Evolutionary conservation across 805 yeast genomes (phyloP), one percentile per base, ranked within the genome.

Genomic region (Nakazawaea laoshanensis): DNA sequence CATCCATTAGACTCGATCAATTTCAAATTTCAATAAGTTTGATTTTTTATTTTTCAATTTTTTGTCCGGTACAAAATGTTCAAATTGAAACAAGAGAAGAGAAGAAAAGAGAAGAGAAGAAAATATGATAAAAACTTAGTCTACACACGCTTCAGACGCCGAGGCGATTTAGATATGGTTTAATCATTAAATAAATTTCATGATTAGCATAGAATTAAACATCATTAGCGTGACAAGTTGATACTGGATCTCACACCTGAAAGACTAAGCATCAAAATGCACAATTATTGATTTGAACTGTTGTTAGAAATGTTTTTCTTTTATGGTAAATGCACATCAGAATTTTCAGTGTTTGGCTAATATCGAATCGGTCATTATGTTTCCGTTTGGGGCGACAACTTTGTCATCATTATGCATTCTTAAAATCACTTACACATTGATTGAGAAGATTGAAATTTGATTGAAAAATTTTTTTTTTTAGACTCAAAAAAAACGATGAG

Each of bases 321-420:
- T 37, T 14, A 14, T 19, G 19, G 13, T 43, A 39, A 27, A 20
- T 6, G 34, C 27, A 19, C 27, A 29, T 74, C 79, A 74, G 80
- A 73, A 70, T 70, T 72, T 72, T 70, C 79, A 72, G 61, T 61
- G 74, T 69, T 72, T 73, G 77, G 77, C 75, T 46, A 43, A 48
- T 47, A 70, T 74, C 81, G 81, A 74, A 62, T 75, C 81, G 75
- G 61, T 73, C 80, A 74, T 70, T 47, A 67, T 66, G 32, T 24
- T 24, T 74, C 80, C 77, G 81, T 63, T 65, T 75, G 81, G 81
- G 81, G 81, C 81, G 81, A 75, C 81, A 74, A 46, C 68, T 52
- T 34, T 61, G 76, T 74, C 81, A 74, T 74, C 81, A 73, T 48
- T 35, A 24, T 28, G 19, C n/a, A n/a, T n/a, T n/a, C 14, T 19